Conservation (phyloP, 179 eudicot species). For the Dionaea muscipula region DNA sequence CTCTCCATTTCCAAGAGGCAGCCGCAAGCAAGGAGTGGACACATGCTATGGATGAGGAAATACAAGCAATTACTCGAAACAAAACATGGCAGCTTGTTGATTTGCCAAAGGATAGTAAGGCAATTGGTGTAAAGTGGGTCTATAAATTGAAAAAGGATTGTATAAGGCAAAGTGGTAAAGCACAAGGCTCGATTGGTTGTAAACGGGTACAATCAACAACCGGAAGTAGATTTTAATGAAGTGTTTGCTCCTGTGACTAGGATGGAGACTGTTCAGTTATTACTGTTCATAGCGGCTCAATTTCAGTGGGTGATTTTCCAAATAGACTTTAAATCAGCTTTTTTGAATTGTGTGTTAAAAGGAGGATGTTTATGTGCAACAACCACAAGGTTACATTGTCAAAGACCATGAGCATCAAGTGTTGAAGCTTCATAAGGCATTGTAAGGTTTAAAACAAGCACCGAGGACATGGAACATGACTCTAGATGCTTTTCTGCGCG, state of each 20-base stretch:
- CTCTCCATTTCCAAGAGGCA: neutral
- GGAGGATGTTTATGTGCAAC: slow-evolving; percentile 1
- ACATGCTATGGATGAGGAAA: neutral
- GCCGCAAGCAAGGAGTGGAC: neutral
- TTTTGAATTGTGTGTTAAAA: neutral
- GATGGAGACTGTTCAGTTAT: neutral
- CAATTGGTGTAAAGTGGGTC: neutral
- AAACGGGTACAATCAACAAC: neutral
- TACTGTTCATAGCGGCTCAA: neutral
- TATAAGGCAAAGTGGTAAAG: neutral
- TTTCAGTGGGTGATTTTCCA: neutral
- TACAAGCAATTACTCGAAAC: neutral
- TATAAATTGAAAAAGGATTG: neutral
- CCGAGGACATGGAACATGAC: slow-evolving; percentile 2
- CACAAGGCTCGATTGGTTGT: slow-evolving; percentile 8
- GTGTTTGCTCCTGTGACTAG: slow-evolving; percentile 1
- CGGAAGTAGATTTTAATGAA: neutral
- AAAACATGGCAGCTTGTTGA: neutral
- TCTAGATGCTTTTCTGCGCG: neutral
- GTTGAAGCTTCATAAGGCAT: slow-evolving; percentile 1
- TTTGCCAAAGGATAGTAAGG: neutral
- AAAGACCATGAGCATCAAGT: neutral
- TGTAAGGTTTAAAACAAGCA: slow-evolving; percentile 8
- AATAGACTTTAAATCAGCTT: neutral
- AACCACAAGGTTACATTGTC: slow-evolving; percentile 2